Conservation (phyloP, 805 yeast species). For the Wickerhamomyces kurtzmanii region DNA sequence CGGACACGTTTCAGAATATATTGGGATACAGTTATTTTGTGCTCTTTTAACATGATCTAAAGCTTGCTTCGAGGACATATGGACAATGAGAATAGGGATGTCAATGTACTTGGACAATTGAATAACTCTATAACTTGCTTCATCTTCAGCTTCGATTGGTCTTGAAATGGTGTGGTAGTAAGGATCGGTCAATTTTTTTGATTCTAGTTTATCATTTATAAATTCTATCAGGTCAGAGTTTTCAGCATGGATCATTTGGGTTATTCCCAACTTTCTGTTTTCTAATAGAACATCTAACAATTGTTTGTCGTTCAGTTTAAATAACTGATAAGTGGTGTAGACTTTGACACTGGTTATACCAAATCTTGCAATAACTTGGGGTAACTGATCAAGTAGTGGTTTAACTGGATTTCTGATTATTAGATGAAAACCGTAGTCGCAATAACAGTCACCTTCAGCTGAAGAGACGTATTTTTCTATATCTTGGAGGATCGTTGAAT, state of each 20-base stretch:
- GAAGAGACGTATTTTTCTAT: constrained; percentile 19
- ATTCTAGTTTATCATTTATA: constrained; percentile 27
- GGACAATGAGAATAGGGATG: constrained; percentile 36
- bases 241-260: constrained; percentile 44
- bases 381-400: constrained; percentile 22
- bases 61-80: constrained; percentile 34
- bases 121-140: constrained; percentile 39
- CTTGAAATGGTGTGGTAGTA: constrained; percentile 34
- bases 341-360: constrained; percentile 32
- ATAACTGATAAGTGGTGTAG: constrained; percentile 35
- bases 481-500: constrained; percentile 13
- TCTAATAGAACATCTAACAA: constrained; percentile 26
- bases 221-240: constrained; percentile 35
- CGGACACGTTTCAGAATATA: constrained; percentile 41
- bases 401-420: constrained; percentile 27
- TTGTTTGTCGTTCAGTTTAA: constrained; percentile 29
- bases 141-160: constrained; percentile 36
- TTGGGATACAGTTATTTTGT: constrained; percentile 29
- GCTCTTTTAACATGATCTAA: constrained; percentile 30
- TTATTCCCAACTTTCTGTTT: constrained; percentile 29
- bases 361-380: constrained; percentile 20
- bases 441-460: constrained; percentile 23
- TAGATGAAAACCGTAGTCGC: constrained; percentile 40
- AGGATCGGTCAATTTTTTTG: constrained; percentile 28
- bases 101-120: constrained; percentile 31